Conservation (phyloP, 2,329 filamentous ascomycete species). For the Fusarium nanum region DNA sequence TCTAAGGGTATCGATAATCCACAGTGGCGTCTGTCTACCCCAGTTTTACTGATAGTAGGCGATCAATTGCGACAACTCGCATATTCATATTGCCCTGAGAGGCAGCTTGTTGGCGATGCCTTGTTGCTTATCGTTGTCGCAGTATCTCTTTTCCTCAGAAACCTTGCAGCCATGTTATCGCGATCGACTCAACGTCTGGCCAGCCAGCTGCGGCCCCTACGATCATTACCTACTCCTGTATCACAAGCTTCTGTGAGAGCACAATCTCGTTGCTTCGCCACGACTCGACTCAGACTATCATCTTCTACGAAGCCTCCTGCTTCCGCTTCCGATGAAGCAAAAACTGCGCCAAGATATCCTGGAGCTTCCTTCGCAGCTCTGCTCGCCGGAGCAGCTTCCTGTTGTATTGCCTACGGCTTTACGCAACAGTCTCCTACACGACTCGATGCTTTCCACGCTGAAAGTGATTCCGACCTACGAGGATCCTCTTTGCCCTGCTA, state of each 20-base stretch:
- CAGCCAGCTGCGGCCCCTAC: conserved; percentile 22
- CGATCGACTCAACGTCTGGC: conserved; percentile 28
- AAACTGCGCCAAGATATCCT: conserved; percentile 11
- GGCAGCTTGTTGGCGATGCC: conserved; percentile 20
- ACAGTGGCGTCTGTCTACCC: conserved; percentile 21
- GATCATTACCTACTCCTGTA: conserved; percentile 7
- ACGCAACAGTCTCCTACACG: conserved; percentile 31
- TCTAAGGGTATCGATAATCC: conserved; percentile 7
- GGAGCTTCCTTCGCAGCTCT: conserved; percentile 10
- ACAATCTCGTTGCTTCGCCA: conserved; percentile 27
- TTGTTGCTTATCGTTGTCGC: conserved; percentile 1
- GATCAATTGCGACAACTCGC: neutral
- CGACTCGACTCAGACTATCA: conserved; percentile 8
- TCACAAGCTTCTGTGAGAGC: conserved; percentile 13
- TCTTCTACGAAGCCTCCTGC: neutral
- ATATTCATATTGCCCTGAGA: conserved; percentile 4
- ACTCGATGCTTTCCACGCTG: conserved; percentile 30
- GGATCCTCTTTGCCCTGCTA: conserved; percentile 61
- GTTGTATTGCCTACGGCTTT: conserved; percentile 37
- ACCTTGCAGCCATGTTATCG: conserved; percentile 29
- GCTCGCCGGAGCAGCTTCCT: conserved; percentile 34
- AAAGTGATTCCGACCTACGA: conserved; percentile 38
- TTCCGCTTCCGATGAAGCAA: neutral
- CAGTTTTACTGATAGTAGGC: conserved; percentile 3
- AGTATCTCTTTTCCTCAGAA: neutral